Evolutionary conservation across 176 grass and related monocot genomes (phyloP).

Genomic region (Avena eriantha): DNA sequence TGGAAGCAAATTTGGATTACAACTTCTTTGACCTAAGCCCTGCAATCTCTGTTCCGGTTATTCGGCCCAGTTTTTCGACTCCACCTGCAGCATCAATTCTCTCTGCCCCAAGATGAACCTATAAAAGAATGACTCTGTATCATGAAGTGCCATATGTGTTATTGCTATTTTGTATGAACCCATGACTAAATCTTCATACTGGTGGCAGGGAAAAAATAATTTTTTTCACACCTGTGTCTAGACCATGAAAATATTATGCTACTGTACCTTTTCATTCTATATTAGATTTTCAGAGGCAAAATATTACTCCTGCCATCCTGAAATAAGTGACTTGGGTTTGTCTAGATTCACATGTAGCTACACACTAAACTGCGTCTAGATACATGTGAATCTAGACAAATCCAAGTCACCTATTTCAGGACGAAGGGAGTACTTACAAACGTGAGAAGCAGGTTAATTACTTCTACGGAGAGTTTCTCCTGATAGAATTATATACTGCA

Average conservation of each 20-base stretch:
- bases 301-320: no score
- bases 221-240: background rate
- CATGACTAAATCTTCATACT: background rate
- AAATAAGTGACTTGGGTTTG: no score
- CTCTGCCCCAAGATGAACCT: background rate
- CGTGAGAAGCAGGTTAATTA: background rate
- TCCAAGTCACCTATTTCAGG: no score
- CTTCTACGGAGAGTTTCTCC: background rate
- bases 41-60: background rate
- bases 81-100: background rate
- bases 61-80: background rate
- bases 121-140: background rate
- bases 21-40: constrained; percentile 37
- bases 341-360: no score
- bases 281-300: background rate
- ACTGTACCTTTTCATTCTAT: background rate
- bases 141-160: background rate
- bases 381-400: no score
- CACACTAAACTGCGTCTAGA: no score
- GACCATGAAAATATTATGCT: background rate
- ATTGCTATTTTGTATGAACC: background rate
- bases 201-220: background rate
- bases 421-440: background rate
- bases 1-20: constrained; percentile 41
- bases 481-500: background rate